Conservation (phyloP, 495 filamentous ascomycete genomes). For the Xylaria longipes region DNA sequence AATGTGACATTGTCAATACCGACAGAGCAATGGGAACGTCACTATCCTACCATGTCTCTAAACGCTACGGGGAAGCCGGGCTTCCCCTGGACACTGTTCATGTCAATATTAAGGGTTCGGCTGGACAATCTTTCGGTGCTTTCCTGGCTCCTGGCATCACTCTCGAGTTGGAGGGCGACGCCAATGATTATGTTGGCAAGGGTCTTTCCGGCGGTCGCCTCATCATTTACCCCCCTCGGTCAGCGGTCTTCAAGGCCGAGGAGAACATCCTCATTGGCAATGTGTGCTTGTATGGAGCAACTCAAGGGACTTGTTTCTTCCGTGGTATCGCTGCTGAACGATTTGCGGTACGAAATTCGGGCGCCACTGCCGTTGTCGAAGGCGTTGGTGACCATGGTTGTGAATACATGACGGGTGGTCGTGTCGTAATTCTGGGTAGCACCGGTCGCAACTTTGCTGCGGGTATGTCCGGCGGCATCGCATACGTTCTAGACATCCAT, state of each 20-base stretch:
- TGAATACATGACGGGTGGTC: constrained; percentile 99
- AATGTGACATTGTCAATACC: constrained; percentile 98
- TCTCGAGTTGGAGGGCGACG: constrained; percentile 94
- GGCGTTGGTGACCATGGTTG: constrained; percentile 98
- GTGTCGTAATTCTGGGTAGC: constrained; percentile 85
- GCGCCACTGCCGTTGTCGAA: constrained; percentile 95
- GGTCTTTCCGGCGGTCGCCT: constrained; percentile 94
- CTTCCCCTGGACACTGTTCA: constrained; percentile 95
- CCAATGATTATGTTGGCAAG: constrained; percentile 99
- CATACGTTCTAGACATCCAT: constrained; percentile 93
- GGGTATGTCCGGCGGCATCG: constrained; percentile 99
- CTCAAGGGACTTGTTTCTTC: constrained; percentile 94
- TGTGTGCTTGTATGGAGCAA: constrained; percentile 97
- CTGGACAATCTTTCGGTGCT: constrained; percentile 96
- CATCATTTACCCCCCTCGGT: constrained; percentile 94
- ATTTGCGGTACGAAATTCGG: constrained; percentile 97
- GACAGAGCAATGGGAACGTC: constrained; percentile 95
- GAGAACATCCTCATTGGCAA: constrained; percentile 98
- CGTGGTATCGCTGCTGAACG: constrained; percentile 96
- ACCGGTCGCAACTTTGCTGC: constrained; percentile 99
- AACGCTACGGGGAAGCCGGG: constrained; percentile 87
- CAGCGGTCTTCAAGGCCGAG: constrained; percentile 94
- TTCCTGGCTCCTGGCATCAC: constrained; percentile 96
- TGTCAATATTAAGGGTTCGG: constrained; percentile 97
- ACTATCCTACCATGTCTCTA: constrained; percentile 95